Evolutionary conservation across 2,329 filamentous ascomycete species (phyloP).

Genomic region (Chalaropsis thielavioides): DNA sequence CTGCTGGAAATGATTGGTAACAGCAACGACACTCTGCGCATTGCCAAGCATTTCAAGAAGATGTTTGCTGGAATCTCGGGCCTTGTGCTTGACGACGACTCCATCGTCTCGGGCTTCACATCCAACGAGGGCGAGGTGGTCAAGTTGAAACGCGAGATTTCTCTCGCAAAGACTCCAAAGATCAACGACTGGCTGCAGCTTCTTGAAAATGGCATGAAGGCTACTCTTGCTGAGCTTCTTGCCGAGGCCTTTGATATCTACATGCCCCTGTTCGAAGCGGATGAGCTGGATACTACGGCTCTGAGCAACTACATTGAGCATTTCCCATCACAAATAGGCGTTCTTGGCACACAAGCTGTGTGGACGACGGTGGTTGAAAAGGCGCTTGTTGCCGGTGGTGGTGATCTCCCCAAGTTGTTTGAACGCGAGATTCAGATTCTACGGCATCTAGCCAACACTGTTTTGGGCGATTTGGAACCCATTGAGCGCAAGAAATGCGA

Average conservation of each 20-base stretch:
- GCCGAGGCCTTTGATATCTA: slow-evolving; percentile 77
- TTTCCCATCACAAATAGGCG: slow-evolving; percentile 89
- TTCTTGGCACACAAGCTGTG: slow-evolving; percentile 81
- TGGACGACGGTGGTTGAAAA: slow-evolving; percentile 84
- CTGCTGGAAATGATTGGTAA: slow-evolving; percentile 98
- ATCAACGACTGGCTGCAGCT: slow-evolving; percentile 99
- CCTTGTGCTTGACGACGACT: slow-evolving; percentile 78
- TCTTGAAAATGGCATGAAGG: slow-evolving; percentile 85
- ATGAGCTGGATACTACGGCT: slow-evolving; percentile 52
- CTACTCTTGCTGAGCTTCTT: slow-evolving; percentile 78
- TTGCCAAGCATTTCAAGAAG: slow-evolving; percentile 98
- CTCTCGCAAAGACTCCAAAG: slow-evolving; percentile 78
- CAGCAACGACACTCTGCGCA: slow-evolving; percentile 89
- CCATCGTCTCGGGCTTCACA: slow-evolving; percentile 77
- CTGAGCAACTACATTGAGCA: slow-evolving; percentile 68
- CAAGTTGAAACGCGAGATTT: slow-evolving; percentile 77
- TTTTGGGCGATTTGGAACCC: slow-evolving; percentile 75
- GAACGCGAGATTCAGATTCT: slow-evolving; percentile 76
- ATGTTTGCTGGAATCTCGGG: slow-evolving; percentile 98
- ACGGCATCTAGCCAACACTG: slow-evolving; percentile 70
- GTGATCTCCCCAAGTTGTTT: slow-evolving; percentile 53
- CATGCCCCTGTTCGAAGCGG: slow-evolving; percentile 57
- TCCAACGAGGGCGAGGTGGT: slow-evolving; percentile 93
- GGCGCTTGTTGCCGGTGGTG: slow-evolving; percentile 57
- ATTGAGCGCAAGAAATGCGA: slow-evolving; percentile 93